Conservation (phyloP, 2,329 filamentous ascomycete species). For the Balansia obtecta region DNA sequence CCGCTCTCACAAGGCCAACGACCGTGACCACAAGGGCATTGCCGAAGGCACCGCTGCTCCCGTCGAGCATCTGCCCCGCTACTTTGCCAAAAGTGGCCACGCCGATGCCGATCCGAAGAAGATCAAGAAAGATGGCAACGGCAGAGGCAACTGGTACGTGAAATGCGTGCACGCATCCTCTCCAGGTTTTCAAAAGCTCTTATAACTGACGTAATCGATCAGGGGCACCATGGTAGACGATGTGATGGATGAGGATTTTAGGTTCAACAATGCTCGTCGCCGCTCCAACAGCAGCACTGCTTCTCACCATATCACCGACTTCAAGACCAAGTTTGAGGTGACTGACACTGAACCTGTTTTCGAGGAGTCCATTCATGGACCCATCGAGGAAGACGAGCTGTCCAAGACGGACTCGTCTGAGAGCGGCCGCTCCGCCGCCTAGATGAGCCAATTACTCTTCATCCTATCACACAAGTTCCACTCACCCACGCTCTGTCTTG, state of each 20-base stretch:
- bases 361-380: constrained; percentile 72
- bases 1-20: constrained; percentile 91
- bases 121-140: constrained; percentile 91
- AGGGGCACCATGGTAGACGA: constrained; percentile 83
- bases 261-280: constrained; percentile 73
- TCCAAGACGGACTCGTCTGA: constrained; percentile 47
- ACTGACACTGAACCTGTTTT: constrained; percentile 85
- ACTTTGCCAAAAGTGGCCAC: constrained; percentile 81
- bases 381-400: constrained; percentile 44
- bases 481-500: constrained; percentile 10
- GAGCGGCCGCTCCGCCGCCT: constrained; percentile 40
- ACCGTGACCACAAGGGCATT: constrained; percentile 75
- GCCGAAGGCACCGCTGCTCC: constrained; percentile 59
- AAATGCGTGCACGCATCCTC: not conserved
- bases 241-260: constrained; percentile 72
- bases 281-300: constrained; percentile 82
- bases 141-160: constrained; percentile 85
- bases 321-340: constrained; percentile 95
- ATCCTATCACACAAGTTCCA: constrained; percentile 7
- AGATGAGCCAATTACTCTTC: constrained; percentile 27
- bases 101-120: constrained; percentile 77
- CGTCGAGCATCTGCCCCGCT: constrained; percentile 72
- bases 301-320: constrained; percentile 56
- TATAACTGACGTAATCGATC: not conserved
- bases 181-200: not conserved